These are phyloP conservation scores for Simmondsia chinensis DNA, from an alignment of 148 eudicot genomes.

Conservation along the genomic window DNA sequence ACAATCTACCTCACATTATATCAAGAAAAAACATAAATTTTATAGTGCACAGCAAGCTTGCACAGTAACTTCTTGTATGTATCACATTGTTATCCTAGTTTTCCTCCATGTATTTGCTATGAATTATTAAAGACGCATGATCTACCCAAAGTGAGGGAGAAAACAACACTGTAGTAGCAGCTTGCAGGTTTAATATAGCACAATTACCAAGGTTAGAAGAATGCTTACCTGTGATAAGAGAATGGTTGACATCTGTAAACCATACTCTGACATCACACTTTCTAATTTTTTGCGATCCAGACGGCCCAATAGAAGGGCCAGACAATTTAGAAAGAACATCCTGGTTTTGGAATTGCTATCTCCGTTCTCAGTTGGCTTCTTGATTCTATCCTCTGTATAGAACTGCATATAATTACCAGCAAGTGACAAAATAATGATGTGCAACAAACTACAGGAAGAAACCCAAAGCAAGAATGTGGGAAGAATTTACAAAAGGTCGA, in stretches of 20 bases:
- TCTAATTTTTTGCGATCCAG: conserved; percentile 42
- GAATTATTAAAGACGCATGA: background rate
- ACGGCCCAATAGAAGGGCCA: conserved; percentile 63
- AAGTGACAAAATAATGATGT: too few species aligned
- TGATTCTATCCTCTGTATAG: conserved; percentile 42
- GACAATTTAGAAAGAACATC: conserved; percentile 65
- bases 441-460: too few species aligned
- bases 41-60: background rate
- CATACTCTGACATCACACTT: conserved; percentile 30
- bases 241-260: conserved; percentile 37
- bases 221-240: conserved; percentile 55
- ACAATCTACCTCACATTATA: too few species aligned
- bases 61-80: too few species aligned
- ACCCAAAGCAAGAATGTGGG: too few species aligned
- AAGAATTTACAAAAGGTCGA: too few species aligned
- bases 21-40: background rate
- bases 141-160: background rate
- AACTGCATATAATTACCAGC: conserved; percentile 33
- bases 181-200: background rate
- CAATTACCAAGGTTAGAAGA: background rate
- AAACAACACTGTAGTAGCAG: background rate
- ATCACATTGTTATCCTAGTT: too few species aligned
- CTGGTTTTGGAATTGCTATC: conserved; percentile 50
- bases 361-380: conserved; percentile 26
- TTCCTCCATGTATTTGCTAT: background rate